These are phyloP conservation scores for Lactarius trivialis DNA, from an alignment of 768 basidiomycete species.

Conservation along the genomic window DNA sequence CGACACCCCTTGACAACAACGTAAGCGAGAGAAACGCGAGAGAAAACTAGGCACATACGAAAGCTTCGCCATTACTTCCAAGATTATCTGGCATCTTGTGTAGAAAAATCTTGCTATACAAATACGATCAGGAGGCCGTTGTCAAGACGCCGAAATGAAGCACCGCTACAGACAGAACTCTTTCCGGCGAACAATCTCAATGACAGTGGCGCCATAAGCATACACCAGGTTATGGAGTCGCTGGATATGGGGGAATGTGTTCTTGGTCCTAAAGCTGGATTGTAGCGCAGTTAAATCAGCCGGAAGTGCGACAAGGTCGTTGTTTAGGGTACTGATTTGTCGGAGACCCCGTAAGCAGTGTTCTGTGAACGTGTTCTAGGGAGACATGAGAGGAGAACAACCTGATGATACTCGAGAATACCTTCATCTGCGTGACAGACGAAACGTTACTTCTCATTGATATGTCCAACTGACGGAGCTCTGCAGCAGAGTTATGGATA, in stretches of 20 bases:
- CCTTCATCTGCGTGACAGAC: conserved; percentile 19
- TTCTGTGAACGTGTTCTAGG: conserved; percentile 65
- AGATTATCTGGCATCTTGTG: conserved; percentile 69
- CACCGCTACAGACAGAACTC: conserved; percentile 62
- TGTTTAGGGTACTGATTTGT: conserved; percentile 74
- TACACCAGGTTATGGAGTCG: conserved; percentile 86
- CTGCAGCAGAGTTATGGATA: conserved; percentile 5
- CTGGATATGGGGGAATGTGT: conserved; percentile 85
- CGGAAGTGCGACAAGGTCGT: conserved; percentile 71
- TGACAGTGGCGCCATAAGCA: conserved; percentile 84
- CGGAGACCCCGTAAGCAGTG: conserved; percentile 62
- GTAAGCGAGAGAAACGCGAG: background rate
- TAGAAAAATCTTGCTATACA: conserved; percentile 68
- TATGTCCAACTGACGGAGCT: conserved; percentile 21
- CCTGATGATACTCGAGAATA: background rate
- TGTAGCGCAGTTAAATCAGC: conserved; percentile 58
- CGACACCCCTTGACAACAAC: conserved; percentile 46
- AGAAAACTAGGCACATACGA: conserved; percentile 50
- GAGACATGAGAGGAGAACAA: background rate
- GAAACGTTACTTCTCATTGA: conserved; percentile 13
- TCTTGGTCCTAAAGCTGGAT: conserved; percentile 62
- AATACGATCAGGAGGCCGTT: background rate
- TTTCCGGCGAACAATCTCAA: conserved; percentile 86
- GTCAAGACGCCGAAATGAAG: background rate
- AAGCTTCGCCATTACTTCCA: conserved; percentile 83